Percentiles rank a stretch among this genome's conserved stretches.
Conservation (phyloP, 2,329 filamentous ascomycete genomes). For the Magnaporthales sp. region DNA sequence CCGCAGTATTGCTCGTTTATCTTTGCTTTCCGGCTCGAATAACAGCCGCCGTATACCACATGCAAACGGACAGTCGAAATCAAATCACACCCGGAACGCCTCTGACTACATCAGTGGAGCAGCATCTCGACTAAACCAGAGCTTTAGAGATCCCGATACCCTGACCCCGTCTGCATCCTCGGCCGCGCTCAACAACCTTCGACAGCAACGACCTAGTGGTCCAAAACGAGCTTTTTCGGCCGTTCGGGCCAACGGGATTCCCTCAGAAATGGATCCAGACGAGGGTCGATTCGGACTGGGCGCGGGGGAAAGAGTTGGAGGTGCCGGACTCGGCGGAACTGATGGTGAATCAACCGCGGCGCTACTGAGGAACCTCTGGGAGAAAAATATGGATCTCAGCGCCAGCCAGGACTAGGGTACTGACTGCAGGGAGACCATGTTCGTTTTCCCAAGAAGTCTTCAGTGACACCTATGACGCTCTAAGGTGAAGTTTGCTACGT, state of each 20-base stretch:
- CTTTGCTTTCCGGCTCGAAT: conserved; percentile 41
- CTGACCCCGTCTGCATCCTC: conserved; percentile 6
- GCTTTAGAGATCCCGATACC: conserved; percentile 21
- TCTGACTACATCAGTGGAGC: conserved; percentile 15
- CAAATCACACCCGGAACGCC: conserved; percentile 17
- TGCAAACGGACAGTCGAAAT: conserved; percentile 18
- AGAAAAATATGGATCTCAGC: conserved; percentile 49
- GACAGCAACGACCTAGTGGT: conserved; percentile 6
- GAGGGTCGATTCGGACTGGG: conserved; percentile 23
- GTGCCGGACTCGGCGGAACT: conserved; percentile 33
- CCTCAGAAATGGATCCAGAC: conserved; percentile 37
- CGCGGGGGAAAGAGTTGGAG: conserved; percentile 36
- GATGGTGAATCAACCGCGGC: conserved; percentile 41
- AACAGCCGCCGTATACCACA: conserved; percentile 40
- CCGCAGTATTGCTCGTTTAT: conserved; percentile 48
- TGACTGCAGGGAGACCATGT: conserved; percentile 3
- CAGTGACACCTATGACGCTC: not conserved
- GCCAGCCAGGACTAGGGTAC: conserved; percentile 39
- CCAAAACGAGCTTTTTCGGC: conserved; percentile 10
- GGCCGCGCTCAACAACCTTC: conserved; percentile 5
- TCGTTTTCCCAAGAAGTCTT: not conserved
- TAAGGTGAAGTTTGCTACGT: not conserved
- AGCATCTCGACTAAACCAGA: conserved; percentile 29
- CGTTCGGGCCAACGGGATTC: conserved; percentile 11
- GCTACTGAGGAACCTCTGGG: conserved; percentile 51